Conservation (phyloP, 139 green algal genomes). For the Chara braunii region DNA sequence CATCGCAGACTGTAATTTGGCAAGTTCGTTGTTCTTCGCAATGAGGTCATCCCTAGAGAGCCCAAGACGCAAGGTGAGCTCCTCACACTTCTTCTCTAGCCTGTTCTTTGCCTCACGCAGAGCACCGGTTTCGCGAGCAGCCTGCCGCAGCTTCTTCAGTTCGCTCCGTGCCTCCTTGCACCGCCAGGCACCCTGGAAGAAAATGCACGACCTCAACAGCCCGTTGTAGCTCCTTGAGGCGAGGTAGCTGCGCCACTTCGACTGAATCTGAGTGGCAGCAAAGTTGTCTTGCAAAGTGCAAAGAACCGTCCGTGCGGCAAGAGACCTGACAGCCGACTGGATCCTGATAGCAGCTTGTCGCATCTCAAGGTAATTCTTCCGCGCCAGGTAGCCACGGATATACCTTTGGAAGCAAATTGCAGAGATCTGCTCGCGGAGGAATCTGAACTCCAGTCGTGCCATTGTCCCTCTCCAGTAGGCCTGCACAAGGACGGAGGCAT, state of each 20-base stretch:
- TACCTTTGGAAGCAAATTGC: slow-evolving; percentile 42
- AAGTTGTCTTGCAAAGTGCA: slow-evolving; percentile 29
- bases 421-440: slow-evolving; percentile 13
- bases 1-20: slow-evolving; percentile 35
- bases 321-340: slow-evolving; percentile 24
- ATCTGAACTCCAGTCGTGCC: slow-evolving; percentile 17
- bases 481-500: slow-evolving; percentile 28
- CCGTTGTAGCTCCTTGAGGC: slow-evolving; percentile 49
- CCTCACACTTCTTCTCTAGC: slow-evolving; percentile 32
- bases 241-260: slow-evolving; percentile 29
- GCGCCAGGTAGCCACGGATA: slow-evolving; percentile 49
- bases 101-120: slow-evolving; percentile 37
- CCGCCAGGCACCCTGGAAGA: slow-evolving; percentile 40
- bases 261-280: slow-evolving; percentile 46
- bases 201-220: slow-evolving; percentile 28
- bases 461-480: slow-evolving; percentile 20
- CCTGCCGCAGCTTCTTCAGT: slow-evolving; percentile 35
- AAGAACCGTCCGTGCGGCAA: slow-evolving; percentile 19
- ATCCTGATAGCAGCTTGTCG: slow-evolving; percentile 26
- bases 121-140: slow-evolving; percentile 26
- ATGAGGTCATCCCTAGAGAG: slow-evolving; percentile 4
- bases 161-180: slow-evolving; percentile 17
- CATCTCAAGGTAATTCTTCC: slow-evolving; percentile 26
- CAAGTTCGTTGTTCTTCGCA: slow-evolving; percentile 12
- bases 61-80: slow-evolving; percentile 40